phyloP scores from a whole-genome alignment of 805 yeast species.

The Ogataea philodendri region DNA sequence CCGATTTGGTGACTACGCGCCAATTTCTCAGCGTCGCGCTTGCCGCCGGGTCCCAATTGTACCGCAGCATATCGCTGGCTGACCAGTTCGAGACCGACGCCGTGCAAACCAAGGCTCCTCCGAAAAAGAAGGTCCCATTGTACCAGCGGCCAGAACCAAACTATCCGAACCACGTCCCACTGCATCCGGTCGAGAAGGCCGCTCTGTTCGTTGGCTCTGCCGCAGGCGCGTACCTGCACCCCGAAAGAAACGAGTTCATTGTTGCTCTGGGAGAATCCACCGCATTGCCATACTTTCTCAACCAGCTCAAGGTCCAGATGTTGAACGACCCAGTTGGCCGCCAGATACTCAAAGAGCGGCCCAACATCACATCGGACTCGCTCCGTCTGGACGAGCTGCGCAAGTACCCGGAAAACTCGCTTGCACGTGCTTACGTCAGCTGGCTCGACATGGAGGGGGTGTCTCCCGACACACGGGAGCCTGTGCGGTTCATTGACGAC shows the following conservation, averaged over 20 bases:
- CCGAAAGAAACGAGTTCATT: conserved; percentile 70
- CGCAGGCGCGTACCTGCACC: conserved; percentile 72
- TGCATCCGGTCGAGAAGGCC: conserved; percentile 58
- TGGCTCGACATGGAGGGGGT: conserved; percentile 89
- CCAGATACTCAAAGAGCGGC: conserved; percentile 71
- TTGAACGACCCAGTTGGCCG: conserved; percentile 74
- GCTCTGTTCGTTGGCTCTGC: conserved; percentile 72
- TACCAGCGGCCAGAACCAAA: conserved; percentile 43
- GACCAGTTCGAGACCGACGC: conserved; percentile 47
- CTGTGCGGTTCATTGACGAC: conserved; percentile 84
- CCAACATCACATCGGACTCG: conserved; percentile 74
- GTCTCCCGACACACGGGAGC: conserved; percentile 89
- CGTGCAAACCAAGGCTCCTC: conserved; percentile 22
- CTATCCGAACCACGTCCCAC: conserved; percentile 79
- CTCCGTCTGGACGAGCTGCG: conserved; percentile 62
- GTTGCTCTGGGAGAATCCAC: conserved; percentile 90
- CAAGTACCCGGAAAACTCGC: conserved; percentile 59
- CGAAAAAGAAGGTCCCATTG: conserved; percentile 23
- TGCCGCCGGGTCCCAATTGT: conserved; percentile 8
- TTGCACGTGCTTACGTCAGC: conserved; percentile 75
- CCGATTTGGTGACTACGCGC: neutral
- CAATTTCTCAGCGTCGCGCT: conserved; percentile 19
- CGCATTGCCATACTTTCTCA: conserved; percentile 68
- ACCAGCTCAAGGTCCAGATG: conserved; percentile 67
- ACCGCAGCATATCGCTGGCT: conserved; percentile 39